phyloP scores from a whole-genome alignment of 75 land plant genomes.

The Picea glauca region DNA sequence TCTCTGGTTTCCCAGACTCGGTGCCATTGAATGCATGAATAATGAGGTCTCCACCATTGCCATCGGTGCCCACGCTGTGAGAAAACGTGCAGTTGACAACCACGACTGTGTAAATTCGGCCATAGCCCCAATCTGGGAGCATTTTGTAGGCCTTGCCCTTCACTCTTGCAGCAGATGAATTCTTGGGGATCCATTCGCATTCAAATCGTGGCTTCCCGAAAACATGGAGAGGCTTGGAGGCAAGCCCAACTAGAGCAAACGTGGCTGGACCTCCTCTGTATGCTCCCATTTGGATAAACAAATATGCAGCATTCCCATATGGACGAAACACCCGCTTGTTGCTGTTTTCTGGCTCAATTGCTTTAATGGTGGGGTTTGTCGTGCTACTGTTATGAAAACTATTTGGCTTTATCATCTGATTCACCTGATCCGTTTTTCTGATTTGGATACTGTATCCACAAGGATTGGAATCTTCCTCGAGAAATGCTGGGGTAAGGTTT shows the following conservation, averaged over 20 bases:
- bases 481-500: neutral
- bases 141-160: constrained; percentile 43
- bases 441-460: neutral
- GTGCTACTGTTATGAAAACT: too few species aligned
- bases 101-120: constrained; percentile 87
- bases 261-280: constrained; percentile 66
- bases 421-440: neutral
- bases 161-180: neutral
- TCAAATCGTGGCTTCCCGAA: constrained; percentile 52
- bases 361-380: too few species aligned
- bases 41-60: constrained; percentile 52
- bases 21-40: constrained; percentile 50
- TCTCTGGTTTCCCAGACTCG: constrained; percentile 11
- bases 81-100: constrained; percentile 78
- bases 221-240: constrained; percentile 80
- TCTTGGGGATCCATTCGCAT: constrained; percentile 63
- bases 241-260: constrained; percentile 72
- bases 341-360: too few species aligned
- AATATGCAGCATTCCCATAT: constrained; percentile 64
- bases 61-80: constrained; percentile 37
- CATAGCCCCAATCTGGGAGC: constrained; percentile 90
- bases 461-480: neutral
- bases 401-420: neutral
- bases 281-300: constrained; percentile 74
- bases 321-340: constrained; percentile 27